These are phyloP conservation scores for Mortierella hygrophila DNA, from an alignment of 192 early-diverging fungal genomes.

Conservation along the genomic window DNA sequence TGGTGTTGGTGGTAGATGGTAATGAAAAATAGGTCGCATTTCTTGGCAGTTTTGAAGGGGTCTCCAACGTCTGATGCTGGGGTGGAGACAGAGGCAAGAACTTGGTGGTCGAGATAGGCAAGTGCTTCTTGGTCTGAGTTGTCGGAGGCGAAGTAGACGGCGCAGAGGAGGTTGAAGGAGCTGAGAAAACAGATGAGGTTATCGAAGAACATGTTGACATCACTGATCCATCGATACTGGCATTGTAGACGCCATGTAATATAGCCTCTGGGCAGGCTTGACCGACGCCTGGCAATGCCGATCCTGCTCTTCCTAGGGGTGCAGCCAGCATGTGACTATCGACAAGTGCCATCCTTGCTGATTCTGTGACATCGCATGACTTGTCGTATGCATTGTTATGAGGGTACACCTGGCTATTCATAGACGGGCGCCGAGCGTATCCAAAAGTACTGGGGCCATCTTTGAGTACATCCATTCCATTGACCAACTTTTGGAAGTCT, in stretches of 20 bases:
- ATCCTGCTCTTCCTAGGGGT: too few relatives aligned
- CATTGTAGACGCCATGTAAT: background rate
- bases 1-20: too few relatives aligned
- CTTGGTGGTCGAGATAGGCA: background rate
- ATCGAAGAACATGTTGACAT: slow-evolving; percentile 40
- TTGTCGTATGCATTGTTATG: background rate
- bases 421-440: slow-evolving; percentile 24
- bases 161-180: slow-evolving; percentile 17
- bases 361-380: background rate
- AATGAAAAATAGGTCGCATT: too few relatives aligned
- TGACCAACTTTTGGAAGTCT: too few relatives aligned
- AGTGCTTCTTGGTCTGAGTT: slow-evolving; percentile 18
- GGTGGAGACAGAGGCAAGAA: background rate
- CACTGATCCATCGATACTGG: slow-evolving; percentile 15
- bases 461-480: too few relatives aligned
- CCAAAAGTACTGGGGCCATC: slow-evolving; percentile 22
- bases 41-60: background rate
- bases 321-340: background rate
- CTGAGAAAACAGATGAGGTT: slow-evolving; percentile 31
- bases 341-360: background rate
- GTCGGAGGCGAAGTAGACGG: slow-evolving; percentile 22
- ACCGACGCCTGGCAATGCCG: background rate
- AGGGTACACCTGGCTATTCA: background rate
- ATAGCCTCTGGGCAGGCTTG: background rate
- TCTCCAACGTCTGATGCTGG: background rate